phyloP scores from a whole-genome alignment of 2,329 filamentous ascomycete species.

The Colletotrichum destructivum region DNA sequence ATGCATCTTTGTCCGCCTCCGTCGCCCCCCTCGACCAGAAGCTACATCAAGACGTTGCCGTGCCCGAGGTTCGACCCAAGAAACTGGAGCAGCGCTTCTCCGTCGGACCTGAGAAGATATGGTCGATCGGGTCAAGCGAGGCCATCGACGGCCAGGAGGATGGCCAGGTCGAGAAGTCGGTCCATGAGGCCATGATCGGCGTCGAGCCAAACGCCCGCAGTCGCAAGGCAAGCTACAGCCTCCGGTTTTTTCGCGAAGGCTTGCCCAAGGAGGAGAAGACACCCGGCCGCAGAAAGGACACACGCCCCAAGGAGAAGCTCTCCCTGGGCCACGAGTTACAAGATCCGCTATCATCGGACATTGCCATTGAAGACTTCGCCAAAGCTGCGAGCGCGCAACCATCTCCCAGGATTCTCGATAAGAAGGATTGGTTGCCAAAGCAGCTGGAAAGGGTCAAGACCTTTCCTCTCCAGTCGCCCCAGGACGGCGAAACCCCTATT shows the following conservation, averaged over 20 bases:
- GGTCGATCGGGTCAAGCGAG: constrained; percentile 73
- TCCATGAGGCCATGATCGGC: constrained; percentile 73
- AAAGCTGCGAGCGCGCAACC: constrained; percentile 32
- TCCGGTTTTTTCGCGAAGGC: constrained; percentile 78
- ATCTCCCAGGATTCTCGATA: constrained; percentile 44
- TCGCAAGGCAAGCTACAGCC: constrained; percentile 77
- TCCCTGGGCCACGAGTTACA: constrained; percentile 53
- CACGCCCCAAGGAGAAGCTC: constrained; percentile 59
- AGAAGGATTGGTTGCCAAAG: constrained; percentile 43
- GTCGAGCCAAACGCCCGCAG: constrained; percentile 76
- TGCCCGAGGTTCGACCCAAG: constrained; percentile 52
- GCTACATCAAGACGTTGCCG: constrained; percentile 42
- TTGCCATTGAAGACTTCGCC: constrained; percentile 41
- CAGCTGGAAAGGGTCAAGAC: constrained; percentile 37
- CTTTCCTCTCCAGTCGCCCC: constrained; percentile 39
- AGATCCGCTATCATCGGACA: constrained; percentile 31
- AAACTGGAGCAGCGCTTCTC: constrained; percentile 60
- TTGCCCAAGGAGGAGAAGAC: constrained; percentile 71
- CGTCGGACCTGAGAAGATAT: constrained; percentile 70
- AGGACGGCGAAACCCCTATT: constrained; percentile 35
- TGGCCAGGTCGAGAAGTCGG: constrained; percentile 76
- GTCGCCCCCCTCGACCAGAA: constrained; percentile 37
- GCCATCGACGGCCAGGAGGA: constrained; percentile 61
- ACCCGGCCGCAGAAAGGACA: constrained; percentile 64
- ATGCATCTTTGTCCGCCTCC: constrained; percentile 47